Evolutionary conservation across 805 yeast genomes (phyloP).

Genomic region (Ogataea henricii): DNA sequence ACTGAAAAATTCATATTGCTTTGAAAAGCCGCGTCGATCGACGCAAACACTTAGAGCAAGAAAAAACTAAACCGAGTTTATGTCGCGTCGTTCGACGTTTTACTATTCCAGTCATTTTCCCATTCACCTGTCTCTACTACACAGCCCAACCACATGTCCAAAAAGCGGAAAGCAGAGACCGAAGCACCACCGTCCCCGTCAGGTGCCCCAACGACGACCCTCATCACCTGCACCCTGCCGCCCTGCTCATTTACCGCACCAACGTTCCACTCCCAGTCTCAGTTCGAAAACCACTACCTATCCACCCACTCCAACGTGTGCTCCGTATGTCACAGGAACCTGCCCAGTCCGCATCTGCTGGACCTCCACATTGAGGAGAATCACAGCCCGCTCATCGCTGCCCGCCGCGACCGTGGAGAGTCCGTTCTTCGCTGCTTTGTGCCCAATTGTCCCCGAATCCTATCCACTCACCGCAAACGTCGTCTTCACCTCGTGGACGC

Average conservation of each 20-base stretch:
- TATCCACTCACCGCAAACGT: conserved; percentile 43
- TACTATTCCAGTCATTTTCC: background rate
- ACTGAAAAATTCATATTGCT: background rate
- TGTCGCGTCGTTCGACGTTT: background rate
- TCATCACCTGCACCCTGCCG: conserved; percentile 1
- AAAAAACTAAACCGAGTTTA: too few species aligned
- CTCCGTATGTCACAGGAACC: conserved; percentile 38
- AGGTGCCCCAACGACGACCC: background rate
- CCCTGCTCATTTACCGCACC: background rate
- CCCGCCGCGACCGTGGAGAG: conserved; percentile 41
- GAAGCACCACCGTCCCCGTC: background rate
- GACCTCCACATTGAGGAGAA: conserved; percentile 52
- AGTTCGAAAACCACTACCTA: conserved; percentile 30
- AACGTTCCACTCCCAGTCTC: conserved; percentile 9
- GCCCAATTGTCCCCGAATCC: conserved; percentile 41
- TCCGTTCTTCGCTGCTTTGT: conserved; percentile 45
- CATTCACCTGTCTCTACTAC: background rate
- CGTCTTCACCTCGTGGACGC: conserved; percentile 49
- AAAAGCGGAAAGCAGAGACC: background rate
- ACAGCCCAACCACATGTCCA: background rate
- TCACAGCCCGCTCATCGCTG: conserved; percentile 50
- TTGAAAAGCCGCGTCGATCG: conserved; percentile 2
- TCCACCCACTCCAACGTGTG: conserved; percentile 36
- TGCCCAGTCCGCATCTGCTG: conserved; percentile 46
- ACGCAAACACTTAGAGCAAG: background rate